These are phyloP conservation scores for Cyberlindnera xylosilytica DNA, from an alignment of 805 yeast genomes.

Conservation along the genomic window DNA sequence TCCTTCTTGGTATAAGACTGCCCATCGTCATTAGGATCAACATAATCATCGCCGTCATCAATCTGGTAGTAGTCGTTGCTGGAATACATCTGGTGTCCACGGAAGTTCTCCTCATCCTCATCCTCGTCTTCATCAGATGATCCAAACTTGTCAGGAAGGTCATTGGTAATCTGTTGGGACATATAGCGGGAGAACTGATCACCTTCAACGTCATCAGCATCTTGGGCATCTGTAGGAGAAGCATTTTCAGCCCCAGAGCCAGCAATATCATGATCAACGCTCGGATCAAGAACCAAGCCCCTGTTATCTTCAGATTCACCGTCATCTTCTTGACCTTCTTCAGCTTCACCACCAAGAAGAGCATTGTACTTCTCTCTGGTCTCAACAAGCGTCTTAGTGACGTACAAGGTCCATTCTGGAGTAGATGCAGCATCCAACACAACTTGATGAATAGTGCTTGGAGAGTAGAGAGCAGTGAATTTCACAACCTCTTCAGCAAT, in stretches of 20 bases:
- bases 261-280: slow-evolving; percentile 34
- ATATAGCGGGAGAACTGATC: slow-evolving; percentile 47
- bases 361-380: slow-evolving; percentile 94
- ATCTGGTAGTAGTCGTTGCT: slow-evolving; percentile 18
- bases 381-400: slow-evolving; percentile 76
- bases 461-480: slow-evolving; percentile 43
- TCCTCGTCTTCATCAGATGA: slow-evolving; percentile 47
- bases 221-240: slow-evolving; percentile 13
- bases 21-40: slow-evolving; percentile 81
- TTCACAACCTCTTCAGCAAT: slow-evolving; percentile 96
- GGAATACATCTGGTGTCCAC: slow-evolving; percentile 11
- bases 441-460: slow-evolving; percentile 29
- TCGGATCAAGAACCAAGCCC: slow-evolving; percentile 28
- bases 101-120: slow-evolving; percentile 24
- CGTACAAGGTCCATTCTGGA: slow-evolving; percentile 76
- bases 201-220: slow-evolving; percentile 23
- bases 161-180: slow-evolving; percentile 67
- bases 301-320: slow-evolving; percentile 30
- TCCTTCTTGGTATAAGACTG: slow-evolving; percentile 62
- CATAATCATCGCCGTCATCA: slow-evolving; percentile 63
- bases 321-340: too few species aligned
- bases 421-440: slow-evolving; percentile 35
- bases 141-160: slow-evolving; percentile 53
- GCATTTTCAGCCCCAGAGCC: slow-evolving; percentile 28
- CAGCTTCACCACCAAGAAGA: slow-evolving; percentile 71